Evolutionary conservation across 768 basidiomycete genomes (phyloP).

Genomic region (Mycena vitilis): DNA sequence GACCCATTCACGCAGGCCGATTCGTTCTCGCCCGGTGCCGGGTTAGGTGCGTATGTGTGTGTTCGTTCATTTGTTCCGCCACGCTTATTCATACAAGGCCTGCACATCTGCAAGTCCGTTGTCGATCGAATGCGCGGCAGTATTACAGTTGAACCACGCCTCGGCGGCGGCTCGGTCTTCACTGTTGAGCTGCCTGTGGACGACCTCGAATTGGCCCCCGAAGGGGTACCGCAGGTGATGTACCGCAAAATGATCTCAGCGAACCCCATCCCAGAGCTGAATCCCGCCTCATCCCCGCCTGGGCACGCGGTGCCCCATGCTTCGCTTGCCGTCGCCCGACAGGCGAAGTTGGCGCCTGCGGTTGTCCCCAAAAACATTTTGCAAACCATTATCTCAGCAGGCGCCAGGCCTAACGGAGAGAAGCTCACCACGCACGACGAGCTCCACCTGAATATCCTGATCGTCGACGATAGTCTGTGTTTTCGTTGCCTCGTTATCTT

Average conservation of each 20-base stretch:
- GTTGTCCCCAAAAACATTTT: too few relatives aligned
- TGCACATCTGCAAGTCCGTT: constrained; percentile 27
- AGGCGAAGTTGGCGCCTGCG: too few relatives aligned
- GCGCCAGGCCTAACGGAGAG: not conserved
- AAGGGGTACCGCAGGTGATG: not conserved
- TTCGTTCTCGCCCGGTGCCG: constrained; percentile 29
- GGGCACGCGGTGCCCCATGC: too few relatives aligned
- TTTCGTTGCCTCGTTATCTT: not conserved
- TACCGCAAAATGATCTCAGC: constrained; percentile 1
- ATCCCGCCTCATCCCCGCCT: not conserved
- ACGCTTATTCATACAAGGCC: constrained; percentile 9
- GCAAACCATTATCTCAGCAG: too few relatives aligned
- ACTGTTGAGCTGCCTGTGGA: constrained; percentile 24
- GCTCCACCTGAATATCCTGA: constrained; percentile 25
- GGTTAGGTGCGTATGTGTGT: constrained; percentile 13
- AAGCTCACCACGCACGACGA: not conserved
- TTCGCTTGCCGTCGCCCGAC: too few relatives aligned
- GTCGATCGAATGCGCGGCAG: constrained; percentile 24
- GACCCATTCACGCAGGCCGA: constrained; percentile 32
- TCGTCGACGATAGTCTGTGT: constrained; percentile 32
- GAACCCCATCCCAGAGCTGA: not conserved
- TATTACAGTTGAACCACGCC: constrained; percentile 21
- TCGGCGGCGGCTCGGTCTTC: constrained; percentile 15
- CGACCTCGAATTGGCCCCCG: constrained; percentile 1
- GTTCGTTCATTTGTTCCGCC: not conserved